phyloP scores from a whole-genome alignment of 805 yeast genomes.

The Suhomyces sp. region DNA sequence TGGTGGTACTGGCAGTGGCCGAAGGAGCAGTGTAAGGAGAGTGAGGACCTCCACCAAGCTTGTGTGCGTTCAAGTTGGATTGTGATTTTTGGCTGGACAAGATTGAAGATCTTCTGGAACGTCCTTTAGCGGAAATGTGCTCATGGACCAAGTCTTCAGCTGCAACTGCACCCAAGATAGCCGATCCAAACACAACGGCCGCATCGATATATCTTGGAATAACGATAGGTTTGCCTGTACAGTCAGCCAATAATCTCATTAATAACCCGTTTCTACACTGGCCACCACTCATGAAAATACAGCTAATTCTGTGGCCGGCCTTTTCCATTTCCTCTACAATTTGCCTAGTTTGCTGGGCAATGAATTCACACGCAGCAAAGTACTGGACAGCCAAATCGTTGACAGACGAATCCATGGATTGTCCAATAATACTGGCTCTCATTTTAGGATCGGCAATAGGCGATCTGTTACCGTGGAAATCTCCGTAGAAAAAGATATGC shows the following conservation, averaged over 20 bases:
- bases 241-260: conserved; percentile 87
- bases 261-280: conserved; percentile 90
- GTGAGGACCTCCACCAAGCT: conserved; percentile 31
- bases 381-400: conserved; percentile 84
- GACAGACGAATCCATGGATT: conserved; percentile 83
- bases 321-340: conserved; percentile 81
- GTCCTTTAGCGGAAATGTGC: conserved; percentile 31
- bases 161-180: conserved; percentile 92
- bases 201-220: conserved; percentile 95
- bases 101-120: conserved; percentile 33
- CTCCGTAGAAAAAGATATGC: conserved; percentile 91
- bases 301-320: conserved; percentile 71
- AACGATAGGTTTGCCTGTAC: conserved; percentile 86
- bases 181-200: conserved; percentile 95
- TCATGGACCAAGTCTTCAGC: conserved; percentile 57
- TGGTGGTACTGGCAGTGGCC: conserved; percentile 68
- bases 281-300: conserved; percentile 92
- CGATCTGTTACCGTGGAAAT: conserved; percentile 92
- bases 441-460: conserved; percentile 95
- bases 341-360: conserved; percentile 96
- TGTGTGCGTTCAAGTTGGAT: conserved; percentile 20
- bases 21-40: conserved; percentile 80
- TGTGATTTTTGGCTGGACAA: conserved; percentile 30
- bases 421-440: conserved; percentile 91
- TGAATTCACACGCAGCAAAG: conserved; percentile 93